Evolutionary conservation across 768 basidiomycete genomes (phyloP), one percentile per base, ranked within the genome.

Genomic region (Polyporus arcularius): DNA sequence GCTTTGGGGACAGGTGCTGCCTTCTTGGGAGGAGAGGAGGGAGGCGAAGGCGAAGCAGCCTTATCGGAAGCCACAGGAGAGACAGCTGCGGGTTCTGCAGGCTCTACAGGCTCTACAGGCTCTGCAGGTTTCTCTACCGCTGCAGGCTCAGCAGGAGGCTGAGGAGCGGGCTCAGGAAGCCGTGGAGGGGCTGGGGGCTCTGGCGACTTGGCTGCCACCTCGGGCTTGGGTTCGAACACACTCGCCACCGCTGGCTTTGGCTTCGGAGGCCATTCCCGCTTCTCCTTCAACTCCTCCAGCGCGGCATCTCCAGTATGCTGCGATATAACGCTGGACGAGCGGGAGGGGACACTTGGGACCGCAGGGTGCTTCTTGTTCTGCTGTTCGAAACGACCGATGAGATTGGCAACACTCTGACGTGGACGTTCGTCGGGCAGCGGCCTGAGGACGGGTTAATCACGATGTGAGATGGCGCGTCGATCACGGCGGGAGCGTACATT

Each of bases 371-470:
- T 84, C 71, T 90, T 93, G 57, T 81, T 86, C 75, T 90, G 87
- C 67, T 84, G 89, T 73, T 94, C 92, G 66, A 94, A 94, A 60
- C 89, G 84, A 53, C 92, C 92, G 69, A 94, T 94, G 76, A 94
- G 87, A 71, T 93, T 94, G 64, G 92, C 92, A 50, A 94, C 92
- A 68, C 88, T 91, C 72, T 84, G 85, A 61, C 92, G 88, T 51
- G 92, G 91, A 70, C 89, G 84, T 77, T 94, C 92, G 80, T 94
- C 92, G 74, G 92, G 91, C 63, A 92, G 76, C 57, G 89, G 88
- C 92, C 91, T 93, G 61, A 40, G 47, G 51, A 18, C 31, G 32
- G 40, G 58, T 64, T 52, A 57, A 60, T 60, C 50, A 61, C 46
- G 57, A 58, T 60, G 58, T 12, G 52, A 64, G 63, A 61, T 60